These are phyloP conservation scores for Moricandia arvensis DNA, from an alignment of 345 rosid species.

Conservation along the genomic window DNA sequence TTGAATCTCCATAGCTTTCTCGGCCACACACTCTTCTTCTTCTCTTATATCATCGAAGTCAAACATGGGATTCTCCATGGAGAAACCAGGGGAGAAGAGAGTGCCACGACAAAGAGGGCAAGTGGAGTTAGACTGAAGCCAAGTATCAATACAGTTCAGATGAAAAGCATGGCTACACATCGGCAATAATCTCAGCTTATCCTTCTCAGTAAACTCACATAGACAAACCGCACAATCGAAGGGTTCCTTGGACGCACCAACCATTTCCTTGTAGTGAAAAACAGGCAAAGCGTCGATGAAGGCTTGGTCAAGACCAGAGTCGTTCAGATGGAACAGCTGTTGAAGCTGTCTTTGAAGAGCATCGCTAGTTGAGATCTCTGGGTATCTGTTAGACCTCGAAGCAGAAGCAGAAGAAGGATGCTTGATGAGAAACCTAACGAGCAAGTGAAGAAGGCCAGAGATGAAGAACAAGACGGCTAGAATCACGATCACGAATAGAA, in stretches of 20 bases:
- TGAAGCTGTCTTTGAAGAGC: slow-evolving; percentile 87
- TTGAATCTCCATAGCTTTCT: slow-evolving; percentile 58
- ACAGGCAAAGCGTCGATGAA: slow-evolving; percentile 88
- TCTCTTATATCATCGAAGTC: slow-evolving; percentile 70
- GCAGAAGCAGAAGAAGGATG: slow-evolving; percentile 46
- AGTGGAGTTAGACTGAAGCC: slow-evolving; percentile 79
- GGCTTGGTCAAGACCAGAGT: slow-evolving; percentile 89
- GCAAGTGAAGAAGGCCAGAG: slow-evolving; percentile 78
- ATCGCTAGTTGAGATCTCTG: slow-evolving; percentile 68
- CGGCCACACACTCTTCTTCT: slow-evolving; percentile 50
- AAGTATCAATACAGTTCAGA: slow-evolving; percentile 76
- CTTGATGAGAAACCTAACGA: slow-evolving; percentile 79
- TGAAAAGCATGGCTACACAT: slow-evolving; percentile 91
- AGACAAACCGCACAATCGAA: slow-evolving; percentile 94
- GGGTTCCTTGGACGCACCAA: slow-evolving; percentile 61
- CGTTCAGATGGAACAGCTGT: slow-evolving; percentile 84
- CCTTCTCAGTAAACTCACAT: slow-evolving; percentile 78
- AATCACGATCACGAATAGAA: slow-evolving; percentile 70
- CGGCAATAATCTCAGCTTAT: slow-evolving; percentile 80
- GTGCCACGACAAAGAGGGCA: slow-evolving; percentile 84
- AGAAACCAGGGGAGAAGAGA: slow-evolving; percentile 62
- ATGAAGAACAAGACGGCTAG: slow-evolving; percentile 78
- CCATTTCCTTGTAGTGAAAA: slow-evolving; percentile 69
- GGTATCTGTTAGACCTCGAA: slow-evolving; percentile 60
- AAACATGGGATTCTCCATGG: slow-evolving; percentile 66